Evolutionary conservation across 2,329 filamentous ascomycete species (phyloP).

Genomic region (Phaeosphaeriaceae sp.): DNA sequence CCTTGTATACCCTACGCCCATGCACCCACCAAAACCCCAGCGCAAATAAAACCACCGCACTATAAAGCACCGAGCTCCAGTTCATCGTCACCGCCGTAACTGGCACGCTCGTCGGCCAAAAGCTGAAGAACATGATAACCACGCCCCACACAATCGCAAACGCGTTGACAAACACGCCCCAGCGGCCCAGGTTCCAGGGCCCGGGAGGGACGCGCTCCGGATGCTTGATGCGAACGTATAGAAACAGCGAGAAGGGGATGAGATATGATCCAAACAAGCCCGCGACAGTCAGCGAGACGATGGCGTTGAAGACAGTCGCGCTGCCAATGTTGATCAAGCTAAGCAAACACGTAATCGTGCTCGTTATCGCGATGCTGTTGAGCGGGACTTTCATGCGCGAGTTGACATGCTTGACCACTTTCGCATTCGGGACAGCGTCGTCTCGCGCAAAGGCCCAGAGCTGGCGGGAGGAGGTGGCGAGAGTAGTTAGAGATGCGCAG

Average conservation of each 20-base stretch:
- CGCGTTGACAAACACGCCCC: slow-evolving; percentile 17
- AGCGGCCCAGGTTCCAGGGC: slow-evolving; percentile 19
- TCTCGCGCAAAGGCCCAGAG: slow-evolving; percentile 32
- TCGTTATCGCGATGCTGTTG: slow-evolving; percentile 16
- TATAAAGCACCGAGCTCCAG: slow-evolving; percentile 25
- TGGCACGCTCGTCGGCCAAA: slow-evolving; percentile 25
- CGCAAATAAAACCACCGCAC: slow-evolving; percentile 22
- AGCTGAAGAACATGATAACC: slow-evolving; percentile 28
- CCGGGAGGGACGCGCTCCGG: slow-evolving; percentile 9
- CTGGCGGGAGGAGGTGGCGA: slow-evolving; percentile 33
- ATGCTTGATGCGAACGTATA: slow-evolving; percentile 15
- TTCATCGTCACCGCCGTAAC: slow-evolving; percentile 28
- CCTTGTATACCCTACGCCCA: slow-evolving; percentile 21
- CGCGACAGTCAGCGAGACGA: slow-evolving; percentile 23
- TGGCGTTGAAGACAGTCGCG: slow-evolving; percentile 25
- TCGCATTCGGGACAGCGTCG: slow-evolving; percentile 43
- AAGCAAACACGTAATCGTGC: slow-evolving; percentile 10
- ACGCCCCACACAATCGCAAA: slow-evolving; percentile 21
- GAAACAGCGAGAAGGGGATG: slow-evolving; percentile 16
- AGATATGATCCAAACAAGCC: slow-evolving; percentile 28
- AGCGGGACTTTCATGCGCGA: slow-evolving; percentile 24
- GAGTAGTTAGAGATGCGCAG: slow-evolving; percentile 30
- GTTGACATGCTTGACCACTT: slow-evolving; percentile 17
- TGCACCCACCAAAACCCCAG: slow-evolving; percentile 21
- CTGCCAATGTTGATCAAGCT: slow-evolving; percentile 27